phyloP scores from a whole-genome alignment of 345 rosid species.

The Gossypium arboreum region DNA sequence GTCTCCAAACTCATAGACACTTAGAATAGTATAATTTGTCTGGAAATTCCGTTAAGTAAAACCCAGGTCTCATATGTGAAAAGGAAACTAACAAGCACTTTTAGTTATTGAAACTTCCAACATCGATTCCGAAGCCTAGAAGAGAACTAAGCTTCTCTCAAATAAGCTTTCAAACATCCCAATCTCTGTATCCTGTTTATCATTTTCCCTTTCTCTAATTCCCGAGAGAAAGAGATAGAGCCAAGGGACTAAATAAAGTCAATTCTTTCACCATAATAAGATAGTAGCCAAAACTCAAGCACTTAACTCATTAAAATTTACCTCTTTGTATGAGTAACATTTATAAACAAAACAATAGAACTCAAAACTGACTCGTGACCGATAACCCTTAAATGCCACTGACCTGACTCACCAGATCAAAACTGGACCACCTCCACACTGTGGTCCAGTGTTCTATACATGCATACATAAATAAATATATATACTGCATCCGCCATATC shows the following conservation, averaged over 20 bases:
- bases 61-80: not conserved
- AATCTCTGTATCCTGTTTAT: not conserved
- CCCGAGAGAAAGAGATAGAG: not conserved
- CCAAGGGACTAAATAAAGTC: not conserved
- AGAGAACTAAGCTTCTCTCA: not conserved
- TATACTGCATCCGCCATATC: not conserved
- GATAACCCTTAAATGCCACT: not conserved
- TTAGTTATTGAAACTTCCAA: not conserved
- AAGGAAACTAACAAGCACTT: not conserved
- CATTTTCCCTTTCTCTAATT: not conserved
- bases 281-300: not conserved
- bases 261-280: not conserved
- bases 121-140: not conserved
- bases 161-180: not conserved
- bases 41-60: not conserved
- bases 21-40: not conserved
- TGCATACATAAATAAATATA: not conserved
- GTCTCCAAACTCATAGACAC: not conserved
- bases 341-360: not conserved
- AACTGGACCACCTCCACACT: constrained; percentile 7
- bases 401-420: not conserved
- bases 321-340: not conserved
- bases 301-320: not conserved
- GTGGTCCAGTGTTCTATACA: not conserved
- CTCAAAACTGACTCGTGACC: constrained; percentile 2